Evolutionary conservation across 345 rosid species (phyloP).

Genomic region (Populus deltoides): DNA sequence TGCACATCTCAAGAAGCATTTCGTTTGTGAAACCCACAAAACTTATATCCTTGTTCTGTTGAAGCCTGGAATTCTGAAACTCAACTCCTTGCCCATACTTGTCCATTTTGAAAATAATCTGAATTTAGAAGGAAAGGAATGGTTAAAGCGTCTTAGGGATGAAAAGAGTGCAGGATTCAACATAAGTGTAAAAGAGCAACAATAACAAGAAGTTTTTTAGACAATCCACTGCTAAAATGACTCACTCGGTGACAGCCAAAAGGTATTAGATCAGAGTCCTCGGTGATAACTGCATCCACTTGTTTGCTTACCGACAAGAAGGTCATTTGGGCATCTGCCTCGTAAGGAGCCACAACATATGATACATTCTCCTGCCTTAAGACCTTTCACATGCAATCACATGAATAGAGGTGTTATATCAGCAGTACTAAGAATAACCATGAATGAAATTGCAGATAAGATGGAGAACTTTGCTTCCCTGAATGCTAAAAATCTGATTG

Average conservation of each 20-base stretch:
- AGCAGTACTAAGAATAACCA: not conserved
- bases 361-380: slow-evolving; percentile 66
- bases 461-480: not conserved
- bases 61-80: slow-evolving; percentile 65
- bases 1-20: slow-evolving; percentile 98
- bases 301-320: slow-evolving; percentile 76
- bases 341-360: slow-evolving; percentile 89
- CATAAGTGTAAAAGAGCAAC: not conserved
- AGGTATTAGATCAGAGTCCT: slow-evolving; percentile 97
- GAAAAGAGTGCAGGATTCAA: slow-evolving; percentile 1
- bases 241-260: slow-evolving; percentile 97
- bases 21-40: slow-evolving; percentile 70
- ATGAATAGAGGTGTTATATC: slow-evolving; percentile 17
- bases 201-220: not conserved
- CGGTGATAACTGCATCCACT: slow-evolving; percentile 88
- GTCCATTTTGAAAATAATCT: slow-evolving; percentile 95
- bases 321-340: slow-evolving; percentile 98
- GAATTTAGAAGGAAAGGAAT: slow-evolving; percentile 9
- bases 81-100: slow-evolving; percentile 92
- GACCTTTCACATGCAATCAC: slow-evolving; percentile 50
- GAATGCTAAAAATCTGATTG: not conserved
- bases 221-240: slow-evolving; percentile 11
- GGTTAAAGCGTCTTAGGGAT: not conserved
- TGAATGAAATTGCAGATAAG: not conserved
- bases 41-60: slow-evolving; percentile 58